A percentile compares a stretch with the other conserved stretches of the same genome.
Evolutionary conservation across 805 yeast species (phyloP).

Genomic region (Candida pseudofarinosa): DNA sequence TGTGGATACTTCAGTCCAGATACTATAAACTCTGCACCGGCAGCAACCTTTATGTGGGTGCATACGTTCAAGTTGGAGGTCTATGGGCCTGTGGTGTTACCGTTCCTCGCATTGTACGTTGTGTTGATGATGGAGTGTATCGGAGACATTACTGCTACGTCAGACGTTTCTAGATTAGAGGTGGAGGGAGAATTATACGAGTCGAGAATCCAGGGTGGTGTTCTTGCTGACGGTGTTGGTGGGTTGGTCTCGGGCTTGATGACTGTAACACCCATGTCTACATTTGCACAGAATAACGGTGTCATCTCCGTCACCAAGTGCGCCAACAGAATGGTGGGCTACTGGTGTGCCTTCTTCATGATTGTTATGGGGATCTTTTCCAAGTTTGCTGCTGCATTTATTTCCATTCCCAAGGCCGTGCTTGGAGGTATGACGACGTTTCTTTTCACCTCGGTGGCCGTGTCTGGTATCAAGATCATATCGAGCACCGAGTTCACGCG

Average conservation of each 20-base stretch:
- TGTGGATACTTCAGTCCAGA: constrained; percentile 69
- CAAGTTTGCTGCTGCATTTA: constrained; percentile 85
- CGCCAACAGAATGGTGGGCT: constrained; percentile 79
- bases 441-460: constrained; percentile 71
- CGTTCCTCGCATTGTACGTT: constrained; percentile 77
- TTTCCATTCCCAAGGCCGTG: constrained; percentile 45
- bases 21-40: constrained; percentile 67
- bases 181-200: constrained; percentile 82
- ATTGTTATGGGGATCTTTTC: constrained; percentile 84
- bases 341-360: constrained; percentile 76
- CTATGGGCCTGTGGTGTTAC: constrained; percentile 83
- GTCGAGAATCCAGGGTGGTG: constrained; percentile 88
- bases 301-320: constrained; percentile 89
- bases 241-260: constrained; percentile 72
- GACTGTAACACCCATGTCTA: constrained; percentile 86
- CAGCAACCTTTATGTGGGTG: constrained; percentile 82
- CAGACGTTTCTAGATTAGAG: constrained; percentile 82
- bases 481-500: constrained; percentile 60
- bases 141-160: constrained; percentile 92
- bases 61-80: constrained; percentile 73
- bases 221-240: constrained; percentile 82
- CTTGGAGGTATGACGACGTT: constrained; percentile 88
- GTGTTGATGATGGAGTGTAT: constrained; percentile 89
- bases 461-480: constrained; percentile 67
- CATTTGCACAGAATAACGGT: constrained; percentile 95